These are phyloP conservation scores for Colletotrichum orbiculare DNA, from an alignment of 2,329 filamentous ascomycete species.

Conservation along the genomic window DNA sequence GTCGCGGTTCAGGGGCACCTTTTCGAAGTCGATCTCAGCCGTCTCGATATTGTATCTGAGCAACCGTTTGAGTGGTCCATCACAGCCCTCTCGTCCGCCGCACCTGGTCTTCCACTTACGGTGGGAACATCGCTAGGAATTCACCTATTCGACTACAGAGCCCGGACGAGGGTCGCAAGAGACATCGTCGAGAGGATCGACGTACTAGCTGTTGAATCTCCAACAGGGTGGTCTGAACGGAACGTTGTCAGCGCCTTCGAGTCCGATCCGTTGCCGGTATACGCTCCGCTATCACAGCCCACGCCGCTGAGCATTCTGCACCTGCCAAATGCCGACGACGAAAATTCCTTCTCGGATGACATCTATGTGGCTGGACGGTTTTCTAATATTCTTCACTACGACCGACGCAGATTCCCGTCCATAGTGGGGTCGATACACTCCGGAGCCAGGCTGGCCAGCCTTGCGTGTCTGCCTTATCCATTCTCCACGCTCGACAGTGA, in stretches of 20 bases:
- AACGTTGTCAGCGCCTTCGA: constrained; percentile 56
- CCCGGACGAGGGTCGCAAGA: constrained; percentile 44
- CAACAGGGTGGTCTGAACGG: constrained; percentile 48
- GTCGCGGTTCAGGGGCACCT: constrained; percentile 83
- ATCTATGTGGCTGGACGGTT: constrained; percentile 93
- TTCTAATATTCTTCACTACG: constrained; percentile 88
- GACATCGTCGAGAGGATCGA: constrained; percentile 41
- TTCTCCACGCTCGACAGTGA: constrained; percentile 73
- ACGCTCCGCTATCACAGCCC: constrained; percentile 81
- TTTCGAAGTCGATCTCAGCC: constrained; percentile 84
- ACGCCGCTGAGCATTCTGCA: constrained; percentile 87
- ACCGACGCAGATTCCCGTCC: constrained; percentile 84
- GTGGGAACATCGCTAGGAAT: constrained; percentile 85
- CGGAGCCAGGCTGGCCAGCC: constrained; percentile 79
- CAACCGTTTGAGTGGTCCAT: constrained; percentile 84
- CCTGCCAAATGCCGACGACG: constrained; percentile 67
- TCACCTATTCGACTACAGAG: constrained; percentile 83
- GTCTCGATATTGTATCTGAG: constrained; percentile 74
- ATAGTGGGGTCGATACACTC: constrained; percentile 84
- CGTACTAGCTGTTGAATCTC: constrained; percentile 24
- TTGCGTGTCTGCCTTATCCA: constrained; percentile 76
- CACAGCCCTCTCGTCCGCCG: constrained; percentile 80
- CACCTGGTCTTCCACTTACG: constrained; percentile 77
- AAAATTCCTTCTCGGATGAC: constrained; percentile 72
- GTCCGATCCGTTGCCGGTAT: constrained; percentile 63